Evolutionary conservation across 2,329 filamentous ascomycete species (phyloP), one percentile per base, ranked within the genome.

Genomic region (Bipolaris sorokiniana): DNA sequence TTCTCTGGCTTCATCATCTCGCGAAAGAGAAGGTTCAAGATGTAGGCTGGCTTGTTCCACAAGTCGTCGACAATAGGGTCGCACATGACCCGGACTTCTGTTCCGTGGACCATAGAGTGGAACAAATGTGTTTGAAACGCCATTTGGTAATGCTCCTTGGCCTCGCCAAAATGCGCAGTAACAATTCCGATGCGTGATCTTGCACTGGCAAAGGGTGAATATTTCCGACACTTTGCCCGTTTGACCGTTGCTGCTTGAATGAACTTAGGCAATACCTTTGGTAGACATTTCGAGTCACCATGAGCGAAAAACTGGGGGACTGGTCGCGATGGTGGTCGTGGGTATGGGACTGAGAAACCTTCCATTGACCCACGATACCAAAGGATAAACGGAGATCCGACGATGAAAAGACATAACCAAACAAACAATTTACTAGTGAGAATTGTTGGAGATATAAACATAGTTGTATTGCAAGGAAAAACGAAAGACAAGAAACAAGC

Each of bases 41-140:
- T 76, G 58, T 80, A 80, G 2, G 77, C 80, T 2, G 75, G 74
- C 51, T 81, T 81, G 46, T 74, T 78, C 79, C 79, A 81, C 5
- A 78, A 70, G 37, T 78, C 76, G 47, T 79, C 77, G 15, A 81
- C 65, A 1, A 82, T 69, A 2, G 73, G 61, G 34, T 78, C 70
- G 5, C 78, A 77, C 45, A 81, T 67, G 5, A 81, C 73, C 38
- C 77, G 73, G 6, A 80, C 64, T 7, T 78, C 76, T 38, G 79
- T 80, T 4, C 77, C 76, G 41, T 79, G 76, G 28, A 79, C 63
- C 36, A 53, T n/a, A 9, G 54, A 37, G 15, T 48, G 48, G 1
- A 52, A 36, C 15, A 77, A 65, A 56, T 81, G 80, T 0, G 77
- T 79, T 11, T 70, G 65, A 7, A 81, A 64, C 0, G 78, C 78